Evolutionary conservation across 225 moss, liverwort and hornwort genomes (phyloP).

Genomic region (Straminergon stramineum): DNA sequence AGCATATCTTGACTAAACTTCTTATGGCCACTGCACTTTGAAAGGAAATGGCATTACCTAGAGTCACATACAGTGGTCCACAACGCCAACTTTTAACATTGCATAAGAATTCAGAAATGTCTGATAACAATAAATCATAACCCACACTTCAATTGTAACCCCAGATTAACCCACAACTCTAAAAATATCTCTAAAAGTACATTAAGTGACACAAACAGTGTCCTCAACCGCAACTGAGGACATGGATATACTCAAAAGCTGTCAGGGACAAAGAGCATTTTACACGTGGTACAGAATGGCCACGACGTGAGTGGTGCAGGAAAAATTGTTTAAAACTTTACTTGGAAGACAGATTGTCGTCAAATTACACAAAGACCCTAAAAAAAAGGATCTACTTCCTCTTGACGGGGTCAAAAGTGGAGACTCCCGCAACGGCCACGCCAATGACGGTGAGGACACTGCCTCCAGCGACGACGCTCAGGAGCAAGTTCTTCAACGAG

Average conservation of each 20-base stretch:
- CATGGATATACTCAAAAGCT: not conserved
- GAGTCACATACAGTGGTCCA: no score
- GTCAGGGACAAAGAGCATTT: no score
- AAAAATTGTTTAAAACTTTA: slow-evolving; percentile 12
- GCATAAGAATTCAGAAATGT: not conserved
- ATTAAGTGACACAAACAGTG: not conserved
- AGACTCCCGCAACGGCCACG: slow-evolving; percentile 69
- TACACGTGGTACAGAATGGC: not conserved
- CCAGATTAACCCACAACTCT: no score
- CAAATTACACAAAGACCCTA: slow-evolving; percentile 12
- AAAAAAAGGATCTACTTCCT: slow-evolving; percentile 36
- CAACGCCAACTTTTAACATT: no score
- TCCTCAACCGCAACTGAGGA: not conserved
- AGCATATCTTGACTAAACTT: no score
- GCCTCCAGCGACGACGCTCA: slow-evolving; percentile 82
- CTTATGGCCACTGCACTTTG: not conserved
- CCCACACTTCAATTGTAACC: not conserved
- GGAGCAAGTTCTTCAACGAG: slow-evolving; percentile 85
- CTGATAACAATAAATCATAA: not conserved
- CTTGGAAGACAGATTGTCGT: slow-evolving; percentile 21
- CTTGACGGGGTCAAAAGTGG: slow-evolving; percentile 96
- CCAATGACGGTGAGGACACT: slow-evolving; percentile 42
- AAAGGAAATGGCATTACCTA: no score
- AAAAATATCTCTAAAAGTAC: not conserved
- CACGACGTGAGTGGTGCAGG: not conserved